Base-by-base conservation (phyloP, 352 stramenopile genomes). In the Phytophthora megakarya region DNA sequence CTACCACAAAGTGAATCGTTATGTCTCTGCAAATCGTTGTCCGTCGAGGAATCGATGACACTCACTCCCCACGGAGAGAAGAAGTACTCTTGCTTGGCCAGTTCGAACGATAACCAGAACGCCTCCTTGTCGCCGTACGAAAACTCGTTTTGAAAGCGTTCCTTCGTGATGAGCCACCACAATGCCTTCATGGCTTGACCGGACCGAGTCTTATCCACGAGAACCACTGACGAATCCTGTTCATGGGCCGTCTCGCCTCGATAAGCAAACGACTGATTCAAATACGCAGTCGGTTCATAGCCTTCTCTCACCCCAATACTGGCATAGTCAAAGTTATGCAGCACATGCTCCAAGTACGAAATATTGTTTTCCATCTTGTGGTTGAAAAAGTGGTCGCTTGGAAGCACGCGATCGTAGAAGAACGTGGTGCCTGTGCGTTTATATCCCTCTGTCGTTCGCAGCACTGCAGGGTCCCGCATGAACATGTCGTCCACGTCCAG, bases 381-480 rank as follows among this genome's bases (percentile, higher is more conserved):
- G 33, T 69, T 71, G 22, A 76, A 68, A 23, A 75, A 73, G 3
- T 71, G n/a, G 21, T 76, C 37, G 9, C 72, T 44, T 3, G 49
- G 52, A 26, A 81, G 59, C 38, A 82, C 75, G 28, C 75, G 79
- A 63, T 91, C 80, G 62, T 89, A 88, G 61, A 91, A 91, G 64
- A 91, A 91, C 5, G 79, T 73, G 18, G 82, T 89, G 9, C 80
- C 78, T 22, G 61, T 84, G 9, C 35, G 33, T 8, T 71, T 51
- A 70, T 91, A 91, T 4, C 65, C 74, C 0, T 60, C 50, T 3
- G 61, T 77, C 8, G 60, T 54, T 2, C 75, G 60, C 10, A 90
- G 16, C 5, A 69, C 40, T 13, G 81, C 70, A 1, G 78, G 78
- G 28, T 90, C 65, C 0, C 40, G 52, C 54, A 85, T 58, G 22